These are phyloP conservation scores for Aspergillus funiculosus DNA, from an alignment of 495 filamentous ascomycete species.

Conservation along the genomic window DNA sequence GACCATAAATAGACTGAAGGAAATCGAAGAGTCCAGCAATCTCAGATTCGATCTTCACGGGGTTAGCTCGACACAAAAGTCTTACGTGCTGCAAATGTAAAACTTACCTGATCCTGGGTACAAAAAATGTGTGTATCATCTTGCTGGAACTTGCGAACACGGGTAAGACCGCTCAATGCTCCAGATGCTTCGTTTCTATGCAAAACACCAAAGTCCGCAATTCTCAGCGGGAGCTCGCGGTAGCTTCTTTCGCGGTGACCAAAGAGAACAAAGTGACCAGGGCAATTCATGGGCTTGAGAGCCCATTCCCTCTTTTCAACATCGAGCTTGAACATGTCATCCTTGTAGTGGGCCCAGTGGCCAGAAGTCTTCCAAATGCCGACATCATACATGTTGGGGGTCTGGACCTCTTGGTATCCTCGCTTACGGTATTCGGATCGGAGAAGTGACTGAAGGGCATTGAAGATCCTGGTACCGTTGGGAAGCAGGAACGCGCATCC, in stretches of 20 bases:
- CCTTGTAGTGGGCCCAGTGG: slow-evolving; percentile 92
- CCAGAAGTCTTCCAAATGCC: slow-evolving; percentile 89
- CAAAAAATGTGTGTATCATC: slow-evolving; percentile 96
- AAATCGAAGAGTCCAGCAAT: slow-evolving; percentile 88
- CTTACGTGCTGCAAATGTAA: neutral
- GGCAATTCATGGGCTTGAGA: slow-evolving; percentile 98
- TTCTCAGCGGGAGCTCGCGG: slow-evolving; percentile 77
- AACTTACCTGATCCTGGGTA: slow-evolving; percentile 61
- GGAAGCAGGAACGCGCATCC: slow-evolving; percentile 94
- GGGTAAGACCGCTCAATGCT: slow-evolving; percentile 80
- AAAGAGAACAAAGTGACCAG: slow-evolving; percentile 77
- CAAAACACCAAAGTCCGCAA: slow-evolving; percentile 93
- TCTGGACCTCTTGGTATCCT: slow-evolving; percentile 89
- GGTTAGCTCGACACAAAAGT: slow-evolving; percentile 9
- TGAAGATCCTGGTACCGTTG: slow-evolving; percentile 87
- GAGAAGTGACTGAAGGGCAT: slow-evolving; percentile 73
- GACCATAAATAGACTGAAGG: slow-evolving; percentile 72
- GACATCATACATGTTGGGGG: slow-evolving; percentile 93
- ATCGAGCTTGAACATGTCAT: slow-evolving; percentile 93
- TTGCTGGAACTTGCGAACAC: slow-evolving; percentile 89
- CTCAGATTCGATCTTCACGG: slow-evolving; percentile 67
- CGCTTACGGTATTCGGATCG: slow-evolving; percentile 86
- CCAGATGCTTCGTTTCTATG: slow-evolving; percentile 94
- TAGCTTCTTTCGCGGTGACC: slow-evolving; percentile 74
- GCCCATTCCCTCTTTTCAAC: slow-evolving; percentile 76